Percentiles rank a stretch among this genome's conserved stretches.
Conservation (phyloP, 2,329 filamentous ascomycete species). For the Chalaropsis thielavioides region DNA sequence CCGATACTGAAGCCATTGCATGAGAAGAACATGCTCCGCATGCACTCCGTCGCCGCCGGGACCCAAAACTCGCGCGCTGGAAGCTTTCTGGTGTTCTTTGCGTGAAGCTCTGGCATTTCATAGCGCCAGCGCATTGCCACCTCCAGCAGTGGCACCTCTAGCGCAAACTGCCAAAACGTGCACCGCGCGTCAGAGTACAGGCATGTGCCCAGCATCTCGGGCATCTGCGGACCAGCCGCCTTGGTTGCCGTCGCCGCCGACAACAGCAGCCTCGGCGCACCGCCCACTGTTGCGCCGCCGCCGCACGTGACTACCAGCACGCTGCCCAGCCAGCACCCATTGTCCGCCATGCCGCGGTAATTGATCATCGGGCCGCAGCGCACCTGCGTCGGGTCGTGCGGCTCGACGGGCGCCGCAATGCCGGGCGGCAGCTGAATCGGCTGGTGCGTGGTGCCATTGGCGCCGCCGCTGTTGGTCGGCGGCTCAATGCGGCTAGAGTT, state of each 20-base stretch:
- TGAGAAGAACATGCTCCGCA: conserved; percentile 98
- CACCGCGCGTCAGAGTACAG: conserved; percentile 50
- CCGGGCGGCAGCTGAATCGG: conserved; percentile 33
- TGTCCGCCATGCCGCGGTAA: conserved; percentile 55
- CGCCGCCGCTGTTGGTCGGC: conserved; percentile 20
- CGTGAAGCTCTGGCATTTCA: conserved; percentile 50
- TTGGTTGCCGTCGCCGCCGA: not conserved
- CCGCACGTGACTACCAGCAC: conserved; percentile 70
- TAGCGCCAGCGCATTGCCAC: conserved; percentile 69
- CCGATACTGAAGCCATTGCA: conserved; percentile 93
- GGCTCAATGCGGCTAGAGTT: conserved; percentile 39
- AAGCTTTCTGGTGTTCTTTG: conserved; percentile 41
- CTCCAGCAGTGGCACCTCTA: conserved; percentile 59
- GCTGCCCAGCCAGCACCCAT: conserved; percentile 67
- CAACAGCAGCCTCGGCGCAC: conserved; percentile 9
- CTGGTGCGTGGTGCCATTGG: conserved; percentile 29
- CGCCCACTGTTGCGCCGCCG: conserved; percentile 28
- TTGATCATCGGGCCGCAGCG: conserved; percentile 63
- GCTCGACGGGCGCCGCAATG: conserved; percentile 15
- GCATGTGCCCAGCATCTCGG: conserved; percentile 36
- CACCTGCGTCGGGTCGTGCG: conserved; percentile 41
- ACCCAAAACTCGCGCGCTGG: conserved; percentile 65
- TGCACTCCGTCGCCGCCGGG: conserved; percentile 66
- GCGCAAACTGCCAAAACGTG: conserved; percentile 89
- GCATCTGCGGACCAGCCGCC: conserved; percentile 6